Evolutionary conservation across 2,329 filamentous ascomycete species (phyloP), one percentile per base, ranked within the genome.

Genomic region (Scorias spongiosa): DNA sequence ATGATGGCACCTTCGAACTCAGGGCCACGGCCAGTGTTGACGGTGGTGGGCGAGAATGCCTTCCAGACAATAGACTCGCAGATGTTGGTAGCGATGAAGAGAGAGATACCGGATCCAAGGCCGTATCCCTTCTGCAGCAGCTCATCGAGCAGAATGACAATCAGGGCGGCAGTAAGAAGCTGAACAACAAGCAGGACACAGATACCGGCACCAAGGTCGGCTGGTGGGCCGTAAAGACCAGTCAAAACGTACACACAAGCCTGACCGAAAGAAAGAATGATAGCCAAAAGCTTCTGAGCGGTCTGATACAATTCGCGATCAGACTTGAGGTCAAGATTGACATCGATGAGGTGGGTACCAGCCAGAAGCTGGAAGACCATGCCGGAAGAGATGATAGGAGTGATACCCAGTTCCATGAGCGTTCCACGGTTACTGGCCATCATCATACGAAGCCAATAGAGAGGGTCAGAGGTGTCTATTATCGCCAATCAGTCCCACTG

Each of bases 41-140:
- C 93, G 63, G 91, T 96, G 48, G 88, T 96, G 45, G 93, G 93
- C 43, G 89, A 96, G 76, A 98, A 96, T 42, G 93, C 91, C 77
- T 95, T 95, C 91, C 91, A 98, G 72, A 98, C 84, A 67, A 98
- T 98, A 46, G 89, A 95, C 75, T 98, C 91, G 84, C 91, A 98
- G 62, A 98, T 96, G 78, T 96, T 96, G 73, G 91, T 98, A 55
- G 91, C 91, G 64, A 98, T 98, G 77, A 98, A 98, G 52, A 98
- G 84, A 40, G 89, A 96, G 66, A 98, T 98, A 70, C 91, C 91
- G 63, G 85, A 93, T 68, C 91, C 91, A 52, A 98, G 82, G 68
- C 91, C 91, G 62, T 98, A 98, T 55, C 91, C 91, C 79, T 98
- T 98, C 73, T 98, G 93, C 58, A 98, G 82, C 48, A 98, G 81